Evolutionary conservation across 31 red algal genomes (phyloP).

Genomic region (Asparagopsis taxiformis): DNA sequence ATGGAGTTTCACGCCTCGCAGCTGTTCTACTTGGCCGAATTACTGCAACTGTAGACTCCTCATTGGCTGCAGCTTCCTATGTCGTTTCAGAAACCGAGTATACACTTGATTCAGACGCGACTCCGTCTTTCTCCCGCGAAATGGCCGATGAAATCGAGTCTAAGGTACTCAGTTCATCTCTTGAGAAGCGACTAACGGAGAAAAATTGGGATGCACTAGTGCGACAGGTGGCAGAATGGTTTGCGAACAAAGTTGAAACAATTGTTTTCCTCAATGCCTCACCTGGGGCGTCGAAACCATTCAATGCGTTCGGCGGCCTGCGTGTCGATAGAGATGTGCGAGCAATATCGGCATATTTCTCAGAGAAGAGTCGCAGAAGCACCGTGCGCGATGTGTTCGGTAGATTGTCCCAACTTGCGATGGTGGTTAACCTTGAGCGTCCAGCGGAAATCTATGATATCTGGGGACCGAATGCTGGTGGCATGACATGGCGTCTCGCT

Average conservation of each 20-base stretch:
- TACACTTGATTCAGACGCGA: slow-evolving; percentile 68
- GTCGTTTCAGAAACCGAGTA: slow-evolving; percentile 69
- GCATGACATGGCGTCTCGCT: slow-evolving; percentile 80
- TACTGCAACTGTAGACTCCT: slow-evolving; percentile 19
- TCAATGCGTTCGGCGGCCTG: slow-evolving; percentile 82
- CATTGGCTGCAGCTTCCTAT: slow-evolving; percentile 56
- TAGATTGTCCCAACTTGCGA: slow-evolving; percentile 80
- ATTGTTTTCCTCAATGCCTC: slow-evolving; percentile 36
- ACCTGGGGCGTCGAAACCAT: slow-evolving; percentile 22
- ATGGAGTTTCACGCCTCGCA: slow-evolving; percentile 58
- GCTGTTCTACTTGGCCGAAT: slow-evolving; percentile 53
- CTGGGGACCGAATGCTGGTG: slow-evolving; percentile 90
- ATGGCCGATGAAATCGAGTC: slow-evolving; percentile 68
- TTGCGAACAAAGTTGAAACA: slow-evolving; percentile 64
- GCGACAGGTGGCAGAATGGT: slow-evolving; percentile 88
- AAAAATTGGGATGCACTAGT: slow-evolving; percentile 90
- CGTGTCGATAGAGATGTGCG: slow-evolving; percentile 76
- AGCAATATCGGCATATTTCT: slow-evolving; percentile 78
- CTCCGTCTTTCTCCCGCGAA: slow-evolving; percentile 70
- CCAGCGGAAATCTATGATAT: slow-evolving; percentile 87
- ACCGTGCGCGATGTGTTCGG: slow-evolving; percentile 90
- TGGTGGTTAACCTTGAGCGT: slow-evolving; percentile 87
- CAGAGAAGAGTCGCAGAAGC: slow-evolving; percentile 62
- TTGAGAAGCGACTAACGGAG: slow-evolving; percentile 85
- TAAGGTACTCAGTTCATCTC: slow-evolving; percentile 48